Evolutionary conservation across 768 basidiomycete genomes (phyloP), one percentile per base, ranked within the genome.

Genomic region (Suillus americanus): DNA sequence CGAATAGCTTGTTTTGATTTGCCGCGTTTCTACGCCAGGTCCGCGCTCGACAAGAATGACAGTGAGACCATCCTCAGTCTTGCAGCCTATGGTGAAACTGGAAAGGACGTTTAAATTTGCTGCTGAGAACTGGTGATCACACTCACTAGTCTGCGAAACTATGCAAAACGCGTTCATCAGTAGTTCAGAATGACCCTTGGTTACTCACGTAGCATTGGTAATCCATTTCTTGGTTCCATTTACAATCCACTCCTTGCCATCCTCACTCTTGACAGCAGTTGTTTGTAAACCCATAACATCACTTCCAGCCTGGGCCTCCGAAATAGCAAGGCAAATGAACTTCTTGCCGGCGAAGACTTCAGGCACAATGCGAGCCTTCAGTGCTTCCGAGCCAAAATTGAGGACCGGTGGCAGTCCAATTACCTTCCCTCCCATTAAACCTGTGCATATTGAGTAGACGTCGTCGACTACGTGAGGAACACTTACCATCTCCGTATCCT

Each of bases 1-100:
- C 0, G 94, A 95, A 75, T 99, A 96, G n/a, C 87, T 88, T 12
- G 90, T 92, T 80, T 91, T 84, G 82, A 94, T 87, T 48, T 81
- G 79, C 63, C 86, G 85, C 23, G 86, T 86, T 76, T 89, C 84
- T 54, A 91, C 83, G 62, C 89, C 85, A 57, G 87, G 82, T 23
- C 79, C 74, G 41, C 89, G 85, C 70, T 86, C 89, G 48, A 90
- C 84, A 63, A 89, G 80, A 68, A 88, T 85, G 65, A 84, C 89
- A 33, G 87, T 90, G 65, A 91, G 79, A 12, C 88, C 87, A 54
- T 83, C 80, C 70, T 82, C 81, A 12, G 85, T 88, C 62, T 75
- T 81, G 72, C 85, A 88, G 6, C 83, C 87, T 14, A 83, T 83
- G 48, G 85, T 86, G 76, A 89, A 89, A 76, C 81, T 87, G 72